These are phyloP conservation scores for Coleophoma eucalyptorum DNA, from an alignment of 2,329 filamentous ascomycete genomes.

Conservation along the genomic window DNA sequence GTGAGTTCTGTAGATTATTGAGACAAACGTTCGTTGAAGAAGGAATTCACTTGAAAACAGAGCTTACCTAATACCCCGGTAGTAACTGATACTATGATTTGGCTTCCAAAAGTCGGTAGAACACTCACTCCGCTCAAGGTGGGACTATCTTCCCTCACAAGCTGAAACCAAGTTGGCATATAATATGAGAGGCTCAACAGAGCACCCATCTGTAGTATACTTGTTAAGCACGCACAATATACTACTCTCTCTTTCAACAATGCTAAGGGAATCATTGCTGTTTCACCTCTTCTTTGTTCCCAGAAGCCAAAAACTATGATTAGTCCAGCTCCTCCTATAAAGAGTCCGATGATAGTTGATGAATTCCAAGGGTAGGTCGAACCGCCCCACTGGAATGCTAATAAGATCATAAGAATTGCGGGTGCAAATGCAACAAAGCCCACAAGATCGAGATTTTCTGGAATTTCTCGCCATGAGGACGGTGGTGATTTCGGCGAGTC, in stretches of 20 bases:
- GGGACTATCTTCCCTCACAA: slow-evolving; percentile 14
- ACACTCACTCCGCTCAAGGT: slow-evolving; percentile 13
- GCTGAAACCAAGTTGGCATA: slow-evolving; percentile 25
- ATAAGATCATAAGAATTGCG: slow-evolving; percentile 2
- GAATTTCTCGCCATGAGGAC: background rate
- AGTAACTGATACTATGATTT: slow-evolving; percentile 6
- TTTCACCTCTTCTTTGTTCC: slow-evolving; percentile 16
- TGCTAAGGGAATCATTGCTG: slow-evolving; percentile 14
- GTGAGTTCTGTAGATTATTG: background rate
- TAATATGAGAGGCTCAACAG: slow-evolving; percentile 10
- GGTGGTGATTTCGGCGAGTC: slow-evolving; percentile 5
- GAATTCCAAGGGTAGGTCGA: slow-evolving; percentile 22
- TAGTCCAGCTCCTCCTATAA: slow-evolving; percentile 7
- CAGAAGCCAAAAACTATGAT: slow-evolving; percentile 14
- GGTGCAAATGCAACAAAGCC: slow-evolving; percentile 3
- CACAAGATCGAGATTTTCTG: slow-evolving; percentile 1
- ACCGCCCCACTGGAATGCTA: slow-evolving; percentile 28
- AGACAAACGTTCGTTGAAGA: slow-evolving; percentile 8
- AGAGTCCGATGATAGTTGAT: slow-evolving; percentile 14
- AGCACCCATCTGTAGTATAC: slow-evolving; percentile 2
- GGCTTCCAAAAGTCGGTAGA: slow-evolving; percentile 12
- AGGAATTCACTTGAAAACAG: background rate
- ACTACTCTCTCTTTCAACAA: slow-evolving; percentile 12
- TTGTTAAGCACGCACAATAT: slow-evolving; percentile 3
- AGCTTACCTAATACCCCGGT: slow-evolving; percentile 5